These are phyloP conservation scores for Taxillus chinensis DNA, from an alignment of 164 flowering plant species.

Conservation along the genomic window DNA sequence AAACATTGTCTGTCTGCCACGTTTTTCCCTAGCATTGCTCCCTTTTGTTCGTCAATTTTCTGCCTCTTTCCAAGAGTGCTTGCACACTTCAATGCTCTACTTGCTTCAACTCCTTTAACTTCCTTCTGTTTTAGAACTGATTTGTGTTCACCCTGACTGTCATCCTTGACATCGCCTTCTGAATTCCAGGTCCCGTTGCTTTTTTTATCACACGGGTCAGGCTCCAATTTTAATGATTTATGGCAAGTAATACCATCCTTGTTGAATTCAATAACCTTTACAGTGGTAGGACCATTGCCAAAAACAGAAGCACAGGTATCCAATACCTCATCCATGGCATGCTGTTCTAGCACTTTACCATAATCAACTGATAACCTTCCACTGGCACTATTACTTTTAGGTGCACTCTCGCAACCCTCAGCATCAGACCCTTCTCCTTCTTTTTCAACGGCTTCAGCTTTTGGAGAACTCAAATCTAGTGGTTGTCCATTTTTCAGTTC, in stretches of 20 bases:
- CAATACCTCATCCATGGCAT: slow-evolving; percentile 16
- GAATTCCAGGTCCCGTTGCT: slow-evolving; percentile 15
- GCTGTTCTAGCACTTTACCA: slow-evolving; percentile 22
- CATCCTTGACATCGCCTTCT: slow-evolving; percentile 28
- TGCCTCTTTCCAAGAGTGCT: slow-evolving; percentile 62
- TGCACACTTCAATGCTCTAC: slow-evolving; percentile 53
- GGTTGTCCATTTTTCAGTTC: slow-evolving; percentile 15
- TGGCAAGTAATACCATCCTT: slow-evolving; percentile 20
- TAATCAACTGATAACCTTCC: slow-evolving; percentile 14
- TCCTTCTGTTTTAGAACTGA: slow-evolving; percentile 40
- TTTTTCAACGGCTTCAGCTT: slow-evolving; percentile 48
- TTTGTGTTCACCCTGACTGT: slow-evolving; percentile 44
- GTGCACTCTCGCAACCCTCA: slow-evolving; percentile 36
- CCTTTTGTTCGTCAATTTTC: slow-evolving; percentile 71
- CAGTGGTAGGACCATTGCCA: slow-evolving; percentile 15
- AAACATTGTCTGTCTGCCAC: slow-evolving; percentile 78
- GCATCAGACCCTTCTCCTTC: slow-evolving; percentile 97
- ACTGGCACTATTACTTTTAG: slow-evolving; percentile 14
- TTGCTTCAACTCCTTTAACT: slow-evolving; percentile 70
- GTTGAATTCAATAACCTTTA: slow-evolving; percentile 8
- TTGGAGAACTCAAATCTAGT: slow-evolving; percentile 18
- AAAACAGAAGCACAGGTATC: slow-evolving; percentile 16
- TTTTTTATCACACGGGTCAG: slow-evolving; percentile 23
- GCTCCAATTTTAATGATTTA: slow-evolving; percentile 23
- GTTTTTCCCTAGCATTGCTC: slow-evolving; percentile 91